phyloP scores from a whole-genome alignment of 257 asterid species.

The Forsythia suspensa region DNA sequence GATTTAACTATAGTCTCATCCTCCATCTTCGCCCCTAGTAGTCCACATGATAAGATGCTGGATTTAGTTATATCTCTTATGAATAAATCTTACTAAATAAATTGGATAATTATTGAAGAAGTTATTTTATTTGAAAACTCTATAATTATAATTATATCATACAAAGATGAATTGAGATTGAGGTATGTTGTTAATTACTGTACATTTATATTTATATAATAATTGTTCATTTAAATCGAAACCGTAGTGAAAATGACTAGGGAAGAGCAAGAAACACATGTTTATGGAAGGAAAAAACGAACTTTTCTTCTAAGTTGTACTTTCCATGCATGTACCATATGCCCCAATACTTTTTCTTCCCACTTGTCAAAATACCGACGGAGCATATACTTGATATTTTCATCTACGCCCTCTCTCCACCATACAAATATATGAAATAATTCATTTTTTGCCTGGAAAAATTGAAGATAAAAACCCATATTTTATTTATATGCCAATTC shows the following conservation, averaged over 20 bases:
- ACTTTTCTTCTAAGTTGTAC: no score
- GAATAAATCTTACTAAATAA: neutral
- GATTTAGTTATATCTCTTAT: neutral
- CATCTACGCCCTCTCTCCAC: conserved; percentile 25
- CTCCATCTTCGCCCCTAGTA: no score
- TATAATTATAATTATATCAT: neutral
- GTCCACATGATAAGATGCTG: no score
- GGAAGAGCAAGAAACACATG: no score
- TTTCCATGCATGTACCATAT: no score
- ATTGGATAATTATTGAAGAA: neutral
- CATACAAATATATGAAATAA: conserved; percentile 23
- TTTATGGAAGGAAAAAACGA: neutral
- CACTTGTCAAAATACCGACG: neutral
- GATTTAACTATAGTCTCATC: no score
- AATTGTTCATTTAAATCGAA: neutral
- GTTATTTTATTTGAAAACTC: neutral
- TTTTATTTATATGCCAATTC: neutral
- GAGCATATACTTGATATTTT: neutral
- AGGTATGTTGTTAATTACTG: neutral
- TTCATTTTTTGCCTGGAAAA: conserved; percentile 3
- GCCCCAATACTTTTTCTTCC: neutral
- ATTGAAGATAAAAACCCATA: neutral
- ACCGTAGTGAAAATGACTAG: no score
- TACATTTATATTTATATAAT: no score
- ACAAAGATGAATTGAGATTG: neutral